Conservation (phyloP, 805 yeast species). For the Maudiozyma saulgeensis region DNA sequence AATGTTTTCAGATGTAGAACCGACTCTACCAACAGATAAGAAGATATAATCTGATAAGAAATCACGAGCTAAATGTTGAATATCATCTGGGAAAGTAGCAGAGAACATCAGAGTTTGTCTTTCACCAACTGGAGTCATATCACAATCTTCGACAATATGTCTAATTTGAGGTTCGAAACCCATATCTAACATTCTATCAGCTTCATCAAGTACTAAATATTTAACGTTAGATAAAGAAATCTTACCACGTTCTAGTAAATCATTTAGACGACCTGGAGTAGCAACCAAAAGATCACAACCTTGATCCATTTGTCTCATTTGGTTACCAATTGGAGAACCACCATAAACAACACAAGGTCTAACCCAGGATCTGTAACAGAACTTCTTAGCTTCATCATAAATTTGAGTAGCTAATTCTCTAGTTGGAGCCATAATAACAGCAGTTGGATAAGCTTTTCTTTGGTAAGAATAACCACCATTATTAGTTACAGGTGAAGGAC, state of each 20-base stretch:
- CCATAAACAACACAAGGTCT: slow-evolving; percentile 94
- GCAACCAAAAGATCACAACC: slow-evolving; percentile 97
- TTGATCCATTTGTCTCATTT: slow-evolving; percentile 76
- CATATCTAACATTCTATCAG: slow-evolving; percentile 99
- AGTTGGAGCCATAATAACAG: slow-evolving; percentile 94
- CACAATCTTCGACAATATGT: slow-evolving; percentile 94
- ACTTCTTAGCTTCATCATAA: slow-evolving; percentile 89
- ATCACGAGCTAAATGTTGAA: slow-evolving; percentile 94
- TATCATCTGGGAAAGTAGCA: slow-evolving; percentile 98
- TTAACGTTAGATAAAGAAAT: slow-evolving; percentile 84
- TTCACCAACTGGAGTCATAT: slow-evolving; percentile 84
- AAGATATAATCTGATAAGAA: slow-evolving; percentile 92
- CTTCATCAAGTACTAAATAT: slow-evolving; percentile 94
- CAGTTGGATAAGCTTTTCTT: slow-evolving; percentile 86
- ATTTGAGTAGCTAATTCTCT: slow-evolving; percentile 98
- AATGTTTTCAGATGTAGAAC: slow-evolving; percentile 97
- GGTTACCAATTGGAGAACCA: slow-evolving; percentile 90
- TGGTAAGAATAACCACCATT: slow-evolving; percentile 34
- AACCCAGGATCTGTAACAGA: slow-evolving; percentile 97
- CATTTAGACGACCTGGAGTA: slow-evolving; percentile 98
- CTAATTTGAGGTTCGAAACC: slow-evolving; percentile 99
- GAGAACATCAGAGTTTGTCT: slow-evolving; percentile 98
- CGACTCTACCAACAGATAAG: slow-evolving; percentile 97
- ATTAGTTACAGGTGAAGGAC: slow-evolving; percentile 61
- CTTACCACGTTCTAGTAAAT: slow-evolving; percentile 88